Evolutionary conservation across 176 grass and related monocot genomes (phyloP), one percentile per base, ranked within the genome.

Genomic region (Rhynchospora breviuscula): DNA sequence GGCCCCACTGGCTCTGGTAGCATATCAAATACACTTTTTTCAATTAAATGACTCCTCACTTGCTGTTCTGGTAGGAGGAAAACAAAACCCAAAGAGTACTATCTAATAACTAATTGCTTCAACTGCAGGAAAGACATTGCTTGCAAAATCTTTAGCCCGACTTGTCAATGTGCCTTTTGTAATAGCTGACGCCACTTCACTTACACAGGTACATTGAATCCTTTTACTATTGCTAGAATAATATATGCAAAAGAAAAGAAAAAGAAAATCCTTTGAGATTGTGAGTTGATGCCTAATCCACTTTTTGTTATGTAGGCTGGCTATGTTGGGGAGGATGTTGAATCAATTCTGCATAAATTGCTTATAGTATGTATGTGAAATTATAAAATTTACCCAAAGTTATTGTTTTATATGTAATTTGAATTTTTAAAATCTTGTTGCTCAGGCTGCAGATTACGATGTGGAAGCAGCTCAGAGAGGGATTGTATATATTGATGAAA

Each of bases 261-360:
- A 17, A 6, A 82, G 51, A 0, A 76, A 53, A 53, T 63, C 23
- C 73, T 56, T 77, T 56, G 48, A 76, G 71, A 54, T 53, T 74
- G 9, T 13, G 19, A 26, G 71, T 77, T 25, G 44, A 67, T 62
- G 10, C 60, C 23, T 82, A 66, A 82, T 82, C 4, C 51, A 19
- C 17, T 82, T 51, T n/a, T 65, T 82, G 26, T 85, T 80, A 67
- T 95, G 61, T 87, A 99, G 96, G 96, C 93, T 89, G 96, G 96
- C 79, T 99, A 99, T 88, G 96, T 99, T 86, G 96, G 96, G 88
- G 96, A 95, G 90, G 96, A 99, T 89, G 96, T 95, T 83, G 96
- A 99, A 85, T 95, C 96, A 15, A 99, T 99, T 90, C 86, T 99
- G 12, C 88, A 95, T 75, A 99, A 99, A 86, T 88, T 99, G 77